These are phyloP conservation scores for Pythium myriotylum DNA, from an alignment of 352 stramenopile species.

Conservation along the genomic window DNA sequence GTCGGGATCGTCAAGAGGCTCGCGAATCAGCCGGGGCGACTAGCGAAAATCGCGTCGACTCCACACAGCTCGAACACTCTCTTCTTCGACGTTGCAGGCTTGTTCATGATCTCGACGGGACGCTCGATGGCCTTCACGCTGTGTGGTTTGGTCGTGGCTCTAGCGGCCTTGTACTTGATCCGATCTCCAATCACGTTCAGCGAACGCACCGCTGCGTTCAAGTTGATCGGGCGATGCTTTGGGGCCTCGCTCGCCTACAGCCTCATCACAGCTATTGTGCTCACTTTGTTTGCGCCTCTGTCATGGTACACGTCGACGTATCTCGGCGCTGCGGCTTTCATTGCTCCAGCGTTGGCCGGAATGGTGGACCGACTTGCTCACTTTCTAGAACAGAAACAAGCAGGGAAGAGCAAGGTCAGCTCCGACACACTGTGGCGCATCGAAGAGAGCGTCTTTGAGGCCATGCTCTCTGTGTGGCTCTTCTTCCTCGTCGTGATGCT, in stretches of 20 bases:
- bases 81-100: constrained; percentile 72
- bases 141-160: constrained; percentile 41
- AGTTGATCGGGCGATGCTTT: constrained; percentile 42
- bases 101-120: constrained; percentile 65
- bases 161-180: constrained; percentile 46
- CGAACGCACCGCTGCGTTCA: constrained; percentile 41
- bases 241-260: constrained; percentile 35
- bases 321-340: constrained; percentile 46
- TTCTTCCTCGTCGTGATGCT: constrained; percentile 43
- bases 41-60: constrained; percentile 63
- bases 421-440: constrained; percentile 42
- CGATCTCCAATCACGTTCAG: constrained; percentile 43
- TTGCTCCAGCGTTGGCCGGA: constrained; percentile 46
- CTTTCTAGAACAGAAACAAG: constrained; percentile 30
- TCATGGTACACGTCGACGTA: constrained; percentile 71
- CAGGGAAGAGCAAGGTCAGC: background rate
- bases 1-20: constrained; percentile 61
- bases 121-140: constrained; percentile 43
- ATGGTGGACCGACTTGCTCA: constrained; percentile 56
- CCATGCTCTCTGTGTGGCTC: constrained; percentile 52
- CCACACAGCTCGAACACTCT: constrained; percentile 65
- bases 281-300: constrained; percentile 69
- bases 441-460: constrained; percentile 69
- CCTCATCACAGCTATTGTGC: constrained; percentile 44
- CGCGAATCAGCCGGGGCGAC: constrained; percentile 35